Conservation (phyloP, 2,329 filamentous ascomycete species). For the Neoarthrinium moseri region DNA sequence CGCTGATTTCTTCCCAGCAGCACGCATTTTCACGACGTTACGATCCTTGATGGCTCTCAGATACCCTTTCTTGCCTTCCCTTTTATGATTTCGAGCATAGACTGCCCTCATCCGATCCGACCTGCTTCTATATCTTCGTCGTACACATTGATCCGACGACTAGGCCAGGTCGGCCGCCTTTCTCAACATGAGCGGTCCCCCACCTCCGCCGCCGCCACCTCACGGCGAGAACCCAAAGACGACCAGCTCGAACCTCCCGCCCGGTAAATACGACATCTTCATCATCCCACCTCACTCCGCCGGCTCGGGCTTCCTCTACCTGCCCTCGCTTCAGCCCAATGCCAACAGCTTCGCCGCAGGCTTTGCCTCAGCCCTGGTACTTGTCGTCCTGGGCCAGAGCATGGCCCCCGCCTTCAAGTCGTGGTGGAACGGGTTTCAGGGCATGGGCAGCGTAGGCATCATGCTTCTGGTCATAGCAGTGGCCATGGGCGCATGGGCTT, state of each 20-base stretch:
- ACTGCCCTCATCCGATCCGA: not conserved
- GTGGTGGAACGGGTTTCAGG: slow-evolving; percentile 71
- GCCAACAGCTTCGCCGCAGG: slow-evolving; percentile 90
- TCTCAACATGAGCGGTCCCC: slow-evolving; percentile 11
- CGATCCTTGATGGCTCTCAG: slow-evolving; percentile 12
- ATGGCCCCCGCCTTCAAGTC: slow-evolving; percentile 70
- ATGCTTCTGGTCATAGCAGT: slow-evolving; percentile 70
- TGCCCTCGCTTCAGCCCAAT: slow-evolving; percentile 85
- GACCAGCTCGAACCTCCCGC: slow-evolving; percentile 63
- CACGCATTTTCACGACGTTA: slow-evolving; percentile 11
- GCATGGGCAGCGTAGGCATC: slow-evolving; percentile 72
- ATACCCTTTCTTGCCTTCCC: slow-evolving; percentile 5
- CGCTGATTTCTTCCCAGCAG: no score
- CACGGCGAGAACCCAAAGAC: slow-evolving; percentile 77
- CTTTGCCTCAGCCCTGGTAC: slow-evolving; percentile 71
- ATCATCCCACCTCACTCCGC: slow-evolving; percentile 90
- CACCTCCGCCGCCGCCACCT: slow-evolving; percentile 69
- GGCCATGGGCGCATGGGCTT: slow-evolving; percentile 75
- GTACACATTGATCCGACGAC: not conserved
- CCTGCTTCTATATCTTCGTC: not conserved
- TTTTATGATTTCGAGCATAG: not conserved
- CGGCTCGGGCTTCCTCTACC: slow-evolving; percentile 86
- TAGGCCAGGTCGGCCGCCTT: not conserved
- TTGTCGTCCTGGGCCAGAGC: slow-evolving; percentile 70
- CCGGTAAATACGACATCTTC: slow-evolving; percentile 96